Percentiles rank a stretch among this genome's conserved stretches.
phyloP scores from a whole-genome alignment of 1,284 basidiomycete genomes.

The Hemileia vastatrix region DNA sequence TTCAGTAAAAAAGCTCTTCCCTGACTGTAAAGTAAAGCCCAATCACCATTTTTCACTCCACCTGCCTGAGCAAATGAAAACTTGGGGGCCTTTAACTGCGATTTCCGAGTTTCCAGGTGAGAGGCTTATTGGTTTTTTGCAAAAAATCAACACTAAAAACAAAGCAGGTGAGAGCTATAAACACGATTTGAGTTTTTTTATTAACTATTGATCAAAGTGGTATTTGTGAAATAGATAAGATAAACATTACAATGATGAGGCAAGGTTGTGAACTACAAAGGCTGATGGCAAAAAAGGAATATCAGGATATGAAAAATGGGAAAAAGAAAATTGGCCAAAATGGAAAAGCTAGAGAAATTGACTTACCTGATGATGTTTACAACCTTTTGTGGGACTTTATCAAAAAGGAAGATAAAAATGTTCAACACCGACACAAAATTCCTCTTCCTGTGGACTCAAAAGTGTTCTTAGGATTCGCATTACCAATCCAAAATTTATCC shows the following conservation, averaged over 20 bases:
- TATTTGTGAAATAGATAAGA: background rate
- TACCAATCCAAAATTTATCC: no score
- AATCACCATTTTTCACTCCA: conserved; percentile 17
- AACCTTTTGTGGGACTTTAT: background rate
- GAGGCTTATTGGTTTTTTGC: conserved; percentile 11
- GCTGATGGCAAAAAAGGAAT: background rate
- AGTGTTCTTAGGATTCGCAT: background rate
- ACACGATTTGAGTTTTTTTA: no score
- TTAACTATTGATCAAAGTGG: no score
- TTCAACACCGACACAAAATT: background rate
- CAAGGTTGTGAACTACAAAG: conserved; percentile 3
- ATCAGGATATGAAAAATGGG: background rate
- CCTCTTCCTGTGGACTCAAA: background rate
- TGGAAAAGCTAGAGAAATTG: background rate
- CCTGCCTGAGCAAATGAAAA: conserved; percentile 8
- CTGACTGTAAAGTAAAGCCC: conserved; percentile 1
- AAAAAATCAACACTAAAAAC: conserved; percentile 15
- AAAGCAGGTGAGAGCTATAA: background rate
- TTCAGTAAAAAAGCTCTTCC: background rate
- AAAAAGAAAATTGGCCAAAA: background rate
- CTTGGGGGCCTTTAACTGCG: conserved; percentile 2
- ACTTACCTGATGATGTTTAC: background rate
- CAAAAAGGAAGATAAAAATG: background rate
- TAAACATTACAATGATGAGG: background rate
- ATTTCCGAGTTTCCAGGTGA: conserved; percentile 8